Percentiles rank a stretch among this genome's conserved stretches.
phyloP scores from a whole-genome alignment of 441 rosid genomes.

The Adansonia madagascariensis region DNA sequence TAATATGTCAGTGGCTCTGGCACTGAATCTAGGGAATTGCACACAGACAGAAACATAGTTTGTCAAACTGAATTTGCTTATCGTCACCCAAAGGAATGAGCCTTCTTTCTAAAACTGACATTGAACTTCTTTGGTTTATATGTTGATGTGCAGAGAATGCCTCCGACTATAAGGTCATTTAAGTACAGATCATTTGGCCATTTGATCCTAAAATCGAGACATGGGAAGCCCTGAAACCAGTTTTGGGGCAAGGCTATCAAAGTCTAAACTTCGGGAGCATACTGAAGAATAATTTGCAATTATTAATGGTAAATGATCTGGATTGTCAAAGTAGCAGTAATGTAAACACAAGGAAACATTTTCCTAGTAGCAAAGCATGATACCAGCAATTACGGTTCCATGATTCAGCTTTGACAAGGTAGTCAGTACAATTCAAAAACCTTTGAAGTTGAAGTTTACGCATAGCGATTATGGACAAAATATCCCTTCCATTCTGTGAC shows the following conservation, averaged over 20 bases:
- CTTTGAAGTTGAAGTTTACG: background rate
- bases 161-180: slow-evolving; percentile 88
- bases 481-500: background rate
- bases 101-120: slow-evolving; percentile 75
- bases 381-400: slow-evolving; percentile 6
- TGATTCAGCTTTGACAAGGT: background rate
- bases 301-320: background rate
- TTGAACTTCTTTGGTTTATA: slow-evolving; percentile 78
- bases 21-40: slow-evolving; percentile 2
- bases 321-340: background rate
- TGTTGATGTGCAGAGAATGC: slow-evolving; percentile 86
- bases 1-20: background rate
- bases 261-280: slow-evolving; percentile 20
- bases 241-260: slow-evolving; percentile 19
- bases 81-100: slow-evolving; percentile 26
- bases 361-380: background rate
- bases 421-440: background rate
- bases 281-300: slow-evolving; percentile 18
- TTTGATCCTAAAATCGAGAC: slow-evolving; percentile 70
- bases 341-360: background rate
- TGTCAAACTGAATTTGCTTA: slow-evolving; percentile 13
- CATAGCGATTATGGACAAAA: background rate
- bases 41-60: background rate
- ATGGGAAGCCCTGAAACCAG: slow-evolving; percentile 73
- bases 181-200: slow-evolving; percentile 97